Percentiles rank a stretch among this genome's conserved stretches.
phyloP scores from a whole-genome alignment of 805 yeast species.

The Lipomyces sp. region DNA sequence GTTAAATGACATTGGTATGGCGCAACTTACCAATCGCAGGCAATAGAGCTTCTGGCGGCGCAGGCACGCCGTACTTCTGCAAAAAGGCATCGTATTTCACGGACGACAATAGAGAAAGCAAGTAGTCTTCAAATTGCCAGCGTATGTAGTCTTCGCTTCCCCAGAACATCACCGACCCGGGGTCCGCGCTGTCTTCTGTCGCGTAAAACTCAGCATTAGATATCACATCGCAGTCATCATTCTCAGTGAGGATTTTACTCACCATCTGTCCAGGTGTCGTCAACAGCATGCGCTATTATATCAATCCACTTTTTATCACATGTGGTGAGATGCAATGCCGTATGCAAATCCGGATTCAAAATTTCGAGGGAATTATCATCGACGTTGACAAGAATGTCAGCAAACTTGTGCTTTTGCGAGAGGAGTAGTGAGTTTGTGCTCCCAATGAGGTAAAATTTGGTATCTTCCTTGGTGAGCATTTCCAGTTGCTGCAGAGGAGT shows the following conservation, averaged over 20 bases:
- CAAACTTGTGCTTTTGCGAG: slow-evolving; percentile 56
- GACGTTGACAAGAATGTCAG: slow-evolving; percentile 68
- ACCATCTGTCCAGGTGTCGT: slow-evolving; percentile 41
- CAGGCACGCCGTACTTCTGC: slow-evolving; percentile 40
- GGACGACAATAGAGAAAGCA: slow-evolving; percentile 69
- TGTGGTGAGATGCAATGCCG: slow-evolving; percentile 47
- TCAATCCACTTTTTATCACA: slow-evolving; percentile 77
- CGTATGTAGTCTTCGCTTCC: slow-evolving; percentile 89
- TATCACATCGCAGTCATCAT: neutral
- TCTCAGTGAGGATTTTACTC: no score
- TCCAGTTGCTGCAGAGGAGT: slow-evolving; percentile 89
- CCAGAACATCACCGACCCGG: slow-evolving; percentile 48
- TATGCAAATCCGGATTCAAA: slow-evolving; percentile 43
- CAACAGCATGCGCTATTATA: slow-evolving; percentile 51
- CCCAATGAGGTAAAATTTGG: slow-evolving; percentile 72
- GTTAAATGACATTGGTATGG: neutral
- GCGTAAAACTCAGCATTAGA: neutral
- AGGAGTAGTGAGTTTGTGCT: slow-evolving; percentile 80
- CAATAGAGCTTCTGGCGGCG: slow-evolving; percentile 38
- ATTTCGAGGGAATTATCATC: slow-evolving; percentile 46
- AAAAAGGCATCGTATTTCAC: slow-evolving; percentile 65
- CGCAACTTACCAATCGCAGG: slow-evolving; percentile 22
- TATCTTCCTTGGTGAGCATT: slow-evolving; percentile 55
- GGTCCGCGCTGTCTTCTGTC: slow-evolving; percentile 41
- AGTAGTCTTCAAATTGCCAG: slow-evolving; percentile 84